Evolutionary conservation across 495 filamentous ascomycete genomes (phyloP).

Genomic region (Neurospora terricola): DNA sequence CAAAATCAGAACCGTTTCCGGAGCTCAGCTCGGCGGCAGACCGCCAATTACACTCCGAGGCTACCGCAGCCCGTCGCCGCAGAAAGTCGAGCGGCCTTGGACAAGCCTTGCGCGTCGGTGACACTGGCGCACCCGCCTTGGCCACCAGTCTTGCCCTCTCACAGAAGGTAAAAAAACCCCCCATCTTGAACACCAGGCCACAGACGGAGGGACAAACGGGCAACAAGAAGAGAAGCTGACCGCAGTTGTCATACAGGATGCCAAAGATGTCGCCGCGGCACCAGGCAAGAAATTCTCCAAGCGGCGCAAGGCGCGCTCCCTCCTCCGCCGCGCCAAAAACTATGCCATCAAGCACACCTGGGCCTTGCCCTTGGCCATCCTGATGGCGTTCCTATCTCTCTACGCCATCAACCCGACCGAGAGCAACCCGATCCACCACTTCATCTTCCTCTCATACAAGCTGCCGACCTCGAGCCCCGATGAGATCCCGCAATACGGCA

Average conservation of each 20-base stretch:
- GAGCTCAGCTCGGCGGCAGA: constrained; percentile 33
- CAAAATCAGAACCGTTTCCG: constrained; percentile 34
- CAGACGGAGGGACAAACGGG: constrained; percentile 3
- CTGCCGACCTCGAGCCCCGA: constrained; percentile 44
- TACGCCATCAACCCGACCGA: constrained; percentile 72
- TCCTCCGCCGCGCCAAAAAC: constrained; percentile 56
- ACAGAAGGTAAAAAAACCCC: constrained; percentile 7
- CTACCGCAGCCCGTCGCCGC: constrained; percentile 28
- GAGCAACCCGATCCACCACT: constrained; percentile 73
- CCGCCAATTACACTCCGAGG: constrained; percentile 20
- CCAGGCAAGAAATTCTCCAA: constrained; percentile 38
- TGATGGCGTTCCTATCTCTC: constrained; percentile 50
- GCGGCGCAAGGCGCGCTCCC: constrained; percentile 48
- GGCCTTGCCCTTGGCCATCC: constrained; percentile 66
- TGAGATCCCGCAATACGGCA: constrained; percentile 70
- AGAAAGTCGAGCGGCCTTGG: constrained; percentile 40
- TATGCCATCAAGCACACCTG: constrained; percentile 65
- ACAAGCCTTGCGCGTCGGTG: constrained; percentile 32
- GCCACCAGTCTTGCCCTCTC: constrained; percentile 32
- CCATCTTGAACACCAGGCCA: constrained; percentile 3
- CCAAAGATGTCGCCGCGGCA: constrained; percentile 3
- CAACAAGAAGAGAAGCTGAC: background rate
- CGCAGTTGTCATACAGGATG: constrained; percentile 6
- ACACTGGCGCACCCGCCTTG: constrained; percentile 38
- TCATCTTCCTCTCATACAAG: constrained; percentile 90